Evolutionary conservation across 192 early-diverging fungal genomes (phyloP), one percentile per base, ranked within the genome.

Genomic region (Coemansia sp.): DNA sequence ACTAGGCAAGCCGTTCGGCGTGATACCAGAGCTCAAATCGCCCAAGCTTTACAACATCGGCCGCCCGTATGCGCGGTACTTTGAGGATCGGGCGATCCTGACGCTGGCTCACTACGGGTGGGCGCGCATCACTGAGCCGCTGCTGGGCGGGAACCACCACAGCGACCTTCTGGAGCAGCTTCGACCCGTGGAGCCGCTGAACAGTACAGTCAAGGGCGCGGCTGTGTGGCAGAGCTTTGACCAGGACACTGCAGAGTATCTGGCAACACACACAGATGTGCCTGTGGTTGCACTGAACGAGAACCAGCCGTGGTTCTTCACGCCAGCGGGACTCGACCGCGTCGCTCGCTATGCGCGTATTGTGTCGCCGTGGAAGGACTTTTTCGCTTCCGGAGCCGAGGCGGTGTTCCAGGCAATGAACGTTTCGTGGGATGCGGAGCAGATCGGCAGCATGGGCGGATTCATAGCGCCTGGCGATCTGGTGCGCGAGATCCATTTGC

Each of bases 21-120:
- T 84, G 4, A 76, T 84, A 30, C 73, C 77, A 0, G 82, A 84
- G 68, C 64, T 84, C 30, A 84, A 84, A 52, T 84, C 82, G 41
- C 77, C 82, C 20, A 69, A 64, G 45, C 63, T 79, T 23, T 79
- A 79, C 58, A 84, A 84, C 58, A 16, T 4, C 1, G 69, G 67
- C 12, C 53, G 76, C 6, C 12, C 66, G 3, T 83, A 83, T 35
- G 41, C 57, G 1, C 51, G 77, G 11, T 84, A 67, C 58, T 84
- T 78, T 66, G 82, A 84, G 71, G 82, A 84, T 57, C 69, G 74
- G 1, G 82, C 77, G 7, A 75, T 84, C 12, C 56, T 76, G 16
- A 76, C 68, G 0, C 33, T 84, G 59, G 30, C 62, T 21, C 73
- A 76, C 56, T 83, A 78, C 30, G 81, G 77, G 2, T 84, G 73